A percentile compares a stretch with the other conserved stretches of the same genome.
These are phyloP conservation scores for Microcera coccophila DNA, from an alignment of 2,329 filamentous ascomycete species.

Conservation along the genomic window DNA sequence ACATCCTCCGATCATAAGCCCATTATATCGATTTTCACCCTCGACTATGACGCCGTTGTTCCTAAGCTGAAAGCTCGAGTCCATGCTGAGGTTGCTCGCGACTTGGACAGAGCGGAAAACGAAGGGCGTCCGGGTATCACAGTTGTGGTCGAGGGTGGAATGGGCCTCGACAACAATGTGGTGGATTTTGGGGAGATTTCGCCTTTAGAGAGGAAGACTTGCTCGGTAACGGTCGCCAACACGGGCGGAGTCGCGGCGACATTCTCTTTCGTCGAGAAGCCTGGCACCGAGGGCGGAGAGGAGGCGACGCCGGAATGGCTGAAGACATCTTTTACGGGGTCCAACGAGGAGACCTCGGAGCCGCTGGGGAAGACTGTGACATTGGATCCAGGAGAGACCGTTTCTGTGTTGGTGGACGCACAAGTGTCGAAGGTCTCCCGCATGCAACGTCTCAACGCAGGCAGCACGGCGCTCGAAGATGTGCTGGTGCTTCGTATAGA, in stretches of 20 bases:
- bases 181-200: slow-evolving; percentile 76
- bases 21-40: slow-evolving; percentile 72
- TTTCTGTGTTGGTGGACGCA: slow-evolving; percentile 64
- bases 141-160: slow-evolving; percentile 65
- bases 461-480: slow-evolving; percentile 66
- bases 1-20: slow-evolving; percentile 96
- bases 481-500: slow-evolving; percentile 81
- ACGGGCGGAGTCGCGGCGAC: slow-evolving; percentile 78
- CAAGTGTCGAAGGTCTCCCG: slow-evolving; percentile 61
- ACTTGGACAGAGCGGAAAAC: slow-evolving; percentile 88
- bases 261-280: slow-evolving; percentile 75
- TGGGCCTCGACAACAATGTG: slow-evolving; percentile 46
- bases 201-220: slow-evolving; percentile 62
- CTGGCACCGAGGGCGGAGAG: slow-evolving; percentile 45
- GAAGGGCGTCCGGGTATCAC: slow-evolving; percentile 80
- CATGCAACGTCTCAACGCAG: slow-evolving; percentile 68
- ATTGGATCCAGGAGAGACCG: slow-evolving; percentile 80
- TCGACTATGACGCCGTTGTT: slow-evolving; percentile 83
- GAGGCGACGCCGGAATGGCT: slow-evolving; percentile 61
- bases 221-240: slow-evolving; percentile 81
- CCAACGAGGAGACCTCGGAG: slow-evolving; percentile 31
- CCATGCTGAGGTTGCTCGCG: slow-evolving; percentile 79
- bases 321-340: slow-evolving; percentile 57
- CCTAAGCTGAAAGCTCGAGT: slow-evolving; percentile 79
- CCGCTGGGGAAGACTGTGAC: slow-evolving; percentile 51